These are phyloP conservation scores for Chlorella sp. DNA, from an alignment of 139 green algal genomes.

Conservation along the genomic window DNA sequence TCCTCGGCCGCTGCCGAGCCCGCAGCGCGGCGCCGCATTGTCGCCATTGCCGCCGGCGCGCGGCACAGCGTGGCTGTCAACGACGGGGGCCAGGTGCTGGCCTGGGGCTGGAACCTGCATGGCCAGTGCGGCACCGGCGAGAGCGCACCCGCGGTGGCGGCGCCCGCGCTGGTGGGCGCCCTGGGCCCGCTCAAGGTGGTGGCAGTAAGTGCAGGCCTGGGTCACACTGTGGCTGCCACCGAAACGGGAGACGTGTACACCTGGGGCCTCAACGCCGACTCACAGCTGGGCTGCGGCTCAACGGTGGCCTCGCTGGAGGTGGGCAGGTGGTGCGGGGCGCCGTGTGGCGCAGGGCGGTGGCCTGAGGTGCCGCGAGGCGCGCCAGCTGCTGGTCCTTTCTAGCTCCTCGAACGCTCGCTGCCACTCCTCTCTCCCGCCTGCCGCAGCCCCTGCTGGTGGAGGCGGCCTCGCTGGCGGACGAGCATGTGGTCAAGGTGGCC, in stretches of 20 bases:
- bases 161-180: conserved; percentile 13
- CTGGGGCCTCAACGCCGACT: conserved; percentile 59
- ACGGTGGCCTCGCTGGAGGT: not conserved
- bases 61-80: conserved; percentile 24
- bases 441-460: conserved; percentile 42
- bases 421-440: not conserved
- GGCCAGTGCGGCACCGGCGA: conserved; percentile 42
- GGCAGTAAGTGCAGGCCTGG: conserved; percentile 41
- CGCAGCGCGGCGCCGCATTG: not conserved
- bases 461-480: conserved; percentile 1
- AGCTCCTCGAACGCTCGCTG: not conserved
- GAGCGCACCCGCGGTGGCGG: not conserved
- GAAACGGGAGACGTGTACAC: conserved; percentile 50
- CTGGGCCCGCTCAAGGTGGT: conserved; percentile 36
- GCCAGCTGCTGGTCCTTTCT: not conserved
- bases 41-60: conserved; percentile 30
- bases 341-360: not conserved
- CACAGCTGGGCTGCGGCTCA: conserved; percentile 51
- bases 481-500: conserved; percentile 34
- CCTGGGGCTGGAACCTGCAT: conserved; percentile 53
- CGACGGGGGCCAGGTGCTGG: conserved; percentile 15
- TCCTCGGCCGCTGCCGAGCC: not conserved
- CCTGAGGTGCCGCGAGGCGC: not conserved
- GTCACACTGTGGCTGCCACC: conserved; percentile 47
- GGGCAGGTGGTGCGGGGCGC: not conserved